These are phyloP conservation scores for Lecanicillium sp. DNA, from an alignment of 2,329 filamentous ascomycete genomes.

Conservation along the genomic window DNA sequence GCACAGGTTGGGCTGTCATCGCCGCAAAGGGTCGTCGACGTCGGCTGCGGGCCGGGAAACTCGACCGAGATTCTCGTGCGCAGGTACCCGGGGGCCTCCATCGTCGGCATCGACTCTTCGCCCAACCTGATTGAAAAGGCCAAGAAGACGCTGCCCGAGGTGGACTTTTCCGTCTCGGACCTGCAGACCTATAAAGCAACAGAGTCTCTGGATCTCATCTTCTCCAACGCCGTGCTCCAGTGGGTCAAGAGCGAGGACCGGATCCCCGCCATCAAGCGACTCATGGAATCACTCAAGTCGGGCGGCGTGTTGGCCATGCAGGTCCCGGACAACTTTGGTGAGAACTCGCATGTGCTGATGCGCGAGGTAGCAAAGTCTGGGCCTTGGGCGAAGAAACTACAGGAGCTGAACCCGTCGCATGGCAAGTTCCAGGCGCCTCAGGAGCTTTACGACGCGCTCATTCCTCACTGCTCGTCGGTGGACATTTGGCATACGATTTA, in stretches of 20 bases:
- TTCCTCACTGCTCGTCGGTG: conserved; percentile 31
- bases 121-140: conserved; percentile 48
- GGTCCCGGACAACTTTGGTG: conserved; percentile 37
- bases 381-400: conserved; percentile 26
- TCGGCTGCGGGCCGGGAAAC: conserved; percentile 55
- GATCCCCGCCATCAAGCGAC: conserved; percentile 32
- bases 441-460: conserved; percentile 42
- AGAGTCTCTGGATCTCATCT: conserved; percentile 33
- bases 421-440: conserved; percentile 39
- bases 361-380: conserved; percentile 27
- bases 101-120: conserved; percentile 47
- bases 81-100: conserved; percentile 36
- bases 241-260: conserved; percentile 41
- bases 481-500: conserved; percentile 49
- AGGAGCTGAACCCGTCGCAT: conserved; percentile 26
- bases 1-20: conserved; percentile 32
- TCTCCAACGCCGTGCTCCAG: conserved; percentile 52
- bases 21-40: conserved; percentile 41
- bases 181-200: conserved; percentile 30
- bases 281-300: conserved; percentile 30
- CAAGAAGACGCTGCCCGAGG: conserved; percentile 25
- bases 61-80: conserved; percentile 40
- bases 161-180: conserved; percentile 39
- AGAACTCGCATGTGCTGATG: conserved; percentile 45
- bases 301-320: conserved; percentile 49